A percentile compares a stretch with the other conserved stretches of the same genome.
Conservation (phyloP, 2,329 filamentous ascomycete genomes). For the Ophiosphaerella korrae region DNA sequence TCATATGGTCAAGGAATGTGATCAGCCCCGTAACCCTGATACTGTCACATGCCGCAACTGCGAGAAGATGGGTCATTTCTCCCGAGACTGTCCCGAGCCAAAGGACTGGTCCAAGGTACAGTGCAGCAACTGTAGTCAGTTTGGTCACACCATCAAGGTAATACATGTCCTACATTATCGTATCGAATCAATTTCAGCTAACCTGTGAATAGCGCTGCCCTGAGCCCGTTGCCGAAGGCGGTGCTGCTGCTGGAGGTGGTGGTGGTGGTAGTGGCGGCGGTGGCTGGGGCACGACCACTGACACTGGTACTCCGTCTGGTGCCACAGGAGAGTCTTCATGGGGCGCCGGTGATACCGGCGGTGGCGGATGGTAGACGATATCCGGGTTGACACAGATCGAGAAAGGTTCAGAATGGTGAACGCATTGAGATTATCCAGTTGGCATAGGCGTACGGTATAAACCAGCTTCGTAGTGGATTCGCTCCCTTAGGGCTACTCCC, state of each 20-base stretch:
- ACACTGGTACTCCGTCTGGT: constrained; percentile 8
- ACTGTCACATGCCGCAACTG: constrained; percentile 64
- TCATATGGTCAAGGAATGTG: constrained; percentile 45
- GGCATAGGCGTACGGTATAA: neutral
- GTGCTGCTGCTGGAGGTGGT: constrained; percentile 17
- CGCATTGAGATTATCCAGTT: too few relatives aligned
- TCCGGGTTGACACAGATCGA: too few relatives aligned
- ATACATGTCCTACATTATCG: neutral
- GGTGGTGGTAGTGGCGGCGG: constrained; percentile 18
- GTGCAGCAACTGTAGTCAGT: constrained; percentile 55
- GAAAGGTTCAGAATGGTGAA: too few relatives aligned
- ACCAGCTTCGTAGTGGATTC: neutral
- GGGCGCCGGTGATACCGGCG: constrained; percentile 9
- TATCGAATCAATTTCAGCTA: constrained; percentile 1
- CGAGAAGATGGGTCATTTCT: constrained; percentile 65
- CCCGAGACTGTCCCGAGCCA: constrained; percentile 63
- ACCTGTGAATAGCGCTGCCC: constrained; percentile 39
- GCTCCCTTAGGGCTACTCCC: neutral
- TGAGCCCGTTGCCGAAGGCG: constrained; percentile 26
- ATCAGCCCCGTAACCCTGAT: constrained; percentile 43
- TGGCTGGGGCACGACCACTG: constrained; percentile 13
- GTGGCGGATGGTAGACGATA: constrained; percentile 13
- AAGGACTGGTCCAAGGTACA: constrained; percentile 56
- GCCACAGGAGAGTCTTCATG: constrained; percentile 26
- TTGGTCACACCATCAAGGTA: constrained; percentile 42